Evolutionary conservation across 2,329 filamentous ascomycete genomes (phyloP).

Genomic region (Mycosphaerella sp.): DNA sequence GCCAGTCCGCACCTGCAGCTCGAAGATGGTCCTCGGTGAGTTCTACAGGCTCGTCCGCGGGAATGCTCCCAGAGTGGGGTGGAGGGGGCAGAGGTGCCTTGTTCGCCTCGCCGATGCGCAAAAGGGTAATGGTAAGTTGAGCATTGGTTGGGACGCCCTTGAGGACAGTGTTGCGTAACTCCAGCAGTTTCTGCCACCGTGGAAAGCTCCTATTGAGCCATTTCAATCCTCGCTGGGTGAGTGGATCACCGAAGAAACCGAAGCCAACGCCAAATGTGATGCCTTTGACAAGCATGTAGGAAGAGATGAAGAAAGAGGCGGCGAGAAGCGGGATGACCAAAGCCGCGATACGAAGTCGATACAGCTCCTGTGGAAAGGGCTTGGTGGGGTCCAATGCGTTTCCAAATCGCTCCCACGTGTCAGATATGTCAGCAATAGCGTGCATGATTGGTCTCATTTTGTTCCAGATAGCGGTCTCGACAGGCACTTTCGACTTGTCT

Average conservation of each 20-base stretch:
- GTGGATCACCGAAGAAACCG: conserved; percentile 71
- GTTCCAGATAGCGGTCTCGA: conserved; percentile 69
- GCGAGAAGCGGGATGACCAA: conserved; percentile 41
- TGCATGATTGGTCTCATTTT: conserved; percentile 70
- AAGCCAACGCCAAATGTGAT: conserved; percentile 63
- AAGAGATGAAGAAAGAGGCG: conserved; percentile 41
- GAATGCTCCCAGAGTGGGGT: conserved; percentile 39
- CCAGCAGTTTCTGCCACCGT: conserved; percentile 67
- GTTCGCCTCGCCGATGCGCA: conserved; percentile 75
- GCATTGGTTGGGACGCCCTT: conserved; percentile 81
- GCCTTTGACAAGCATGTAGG: conserved; percentile 54
- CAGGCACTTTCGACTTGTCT: conserved; percentile 72
- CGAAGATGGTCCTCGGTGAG: conserved; percentile 47
- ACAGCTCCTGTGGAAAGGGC: conserved; percentile 42
- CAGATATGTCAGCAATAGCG: conserved; percentile 51
- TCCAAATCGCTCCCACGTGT: conserved; percentile 58
- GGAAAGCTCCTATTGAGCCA: conserved; percentile 59
- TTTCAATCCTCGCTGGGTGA: conserved; percentile 55
- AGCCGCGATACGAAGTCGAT: conserved; percentile 42
- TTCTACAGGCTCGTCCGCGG: conserved; percentile 46
- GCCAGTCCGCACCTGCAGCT: conserved; percentile 47
- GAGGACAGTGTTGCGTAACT: conserved; percentile 67
- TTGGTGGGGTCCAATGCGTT: conserved; percentile 49
- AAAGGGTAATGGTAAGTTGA: conserved; percentile 71
- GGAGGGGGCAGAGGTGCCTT: conserved; percentile 66